Percentiles rank a stretch among this genome's conserved stretches.
phyloP scores from a whole-genome alignment of 2,329 filamentous ascomycete species.

The Coniochaeta sp. region DNA sequence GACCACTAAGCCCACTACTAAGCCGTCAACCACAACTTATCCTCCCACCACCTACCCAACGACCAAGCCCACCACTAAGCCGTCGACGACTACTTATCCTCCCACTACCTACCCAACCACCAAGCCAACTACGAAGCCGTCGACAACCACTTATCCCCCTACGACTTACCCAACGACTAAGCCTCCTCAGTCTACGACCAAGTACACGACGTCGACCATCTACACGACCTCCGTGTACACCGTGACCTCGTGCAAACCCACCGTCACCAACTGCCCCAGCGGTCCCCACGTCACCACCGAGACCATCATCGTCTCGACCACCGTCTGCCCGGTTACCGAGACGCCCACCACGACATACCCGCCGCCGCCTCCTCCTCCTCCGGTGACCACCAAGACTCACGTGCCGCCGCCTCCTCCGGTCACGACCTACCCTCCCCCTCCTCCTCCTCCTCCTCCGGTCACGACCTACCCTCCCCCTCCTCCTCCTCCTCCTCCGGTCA shows the following conservation, averaged over 20 bases:
- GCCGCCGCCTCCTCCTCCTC: neutral
- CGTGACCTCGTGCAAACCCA: conserved; percentile 50
- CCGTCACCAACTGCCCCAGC: conserved; percentile 49
- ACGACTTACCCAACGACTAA: no score
- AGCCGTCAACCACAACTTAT: conserved; percentile 39
- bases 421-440: neutral
- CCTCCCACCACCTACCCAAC: neutral
- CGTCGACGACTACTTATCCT: neutral
- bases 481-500: neutral
- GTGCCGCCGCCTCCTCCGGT: neutral
- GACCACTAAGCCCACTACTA: conserved; percentile 22
- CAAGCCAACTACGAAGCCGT: neutral
- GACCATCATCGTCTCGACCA: conserved; percentile 29
- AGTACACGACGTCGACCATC: conserved; percentile 37
- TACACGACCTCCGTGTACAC: conserved; percentile 48
- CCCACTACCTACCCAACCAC: neutral
- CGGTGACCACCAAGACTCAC: neutral
- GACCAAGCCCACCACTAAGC: neutral
- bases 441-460: neutral
- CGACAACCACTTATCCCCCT: neutral
- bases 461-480: neutral
- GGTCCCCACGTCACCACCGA: conserved; percentile 19
- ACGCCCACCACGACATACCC: conserved; percentile 11
- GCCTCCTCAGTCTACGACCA: no score
- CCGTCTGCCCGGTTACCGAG: conserved; percentile 27